These are phyloP conservation scores for Neolentinus lepideus DNA, from an alignment of 1,284 basidiomycete genomes.

Conservation along the genomic window DNA sequence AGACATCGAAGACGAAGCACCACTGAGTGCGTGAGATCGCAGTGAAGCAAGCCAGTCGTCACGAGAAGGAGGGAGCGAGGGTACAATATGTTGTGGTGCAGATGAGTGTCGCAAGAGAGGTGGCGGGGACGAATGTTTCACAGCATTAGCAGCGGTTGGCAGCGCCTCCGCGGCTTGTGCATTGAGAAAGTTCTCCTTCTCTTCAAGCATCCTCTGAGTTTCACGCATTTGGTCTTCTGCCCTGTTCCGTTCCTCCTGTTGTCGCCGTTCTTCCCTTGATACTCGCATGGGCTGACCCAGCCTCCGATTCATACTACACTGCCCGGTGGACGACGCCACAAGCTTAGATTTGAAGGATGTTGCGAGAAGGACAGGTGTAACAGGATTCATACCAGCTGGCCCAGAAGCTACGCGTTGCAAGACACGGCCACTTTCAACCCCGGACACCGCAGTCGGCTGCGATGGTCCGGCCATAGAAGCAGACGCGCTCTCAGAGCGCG, in stretches of 20 bases:
- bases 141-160: not conserved
- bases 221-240: not conserved
- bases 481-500: slow-evolving; percentile 58
- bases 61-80: slow-evolving; percentile 12
- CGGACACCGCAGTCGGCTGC: slow-evolving; percentile 20
- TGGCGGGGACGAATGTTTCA: not conserved
- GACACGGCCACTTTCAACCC: slow-evolving; percentile 25
- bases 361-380: slow-evolving; percentile 11
- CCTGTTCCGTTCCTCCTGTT: not conserved
- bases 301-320: not conserved
- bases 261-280: not conserved
- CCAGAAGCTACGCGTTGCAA: slow-evolving; percentile 60
- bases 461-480: slow-evolving; percentile 15
- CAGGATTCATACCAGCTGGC: slow-evolving; percentile 20
- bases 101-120: not conserved
- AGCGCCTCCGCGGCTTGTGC: not conserved
- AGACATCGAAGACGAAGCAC: not conserved
- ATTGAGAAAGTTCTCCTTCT: not conserved
- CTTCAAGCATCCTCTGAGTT: not conserved
- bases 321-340: not conserved
- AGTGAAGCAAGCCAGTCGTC: not conserved
- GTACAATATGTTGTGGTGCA: slow-evolving; percentile 16
- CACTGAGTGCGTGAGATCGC: not conserved
- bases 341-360: slow-evolving; percentile 23
- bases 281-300: not conserved